These are phyloP conservation scores for Zymoseptoria passerinii DNA, from an alignment of 2,329 filamentous ascomycete species.

Conservation along the genomic window DNA sequence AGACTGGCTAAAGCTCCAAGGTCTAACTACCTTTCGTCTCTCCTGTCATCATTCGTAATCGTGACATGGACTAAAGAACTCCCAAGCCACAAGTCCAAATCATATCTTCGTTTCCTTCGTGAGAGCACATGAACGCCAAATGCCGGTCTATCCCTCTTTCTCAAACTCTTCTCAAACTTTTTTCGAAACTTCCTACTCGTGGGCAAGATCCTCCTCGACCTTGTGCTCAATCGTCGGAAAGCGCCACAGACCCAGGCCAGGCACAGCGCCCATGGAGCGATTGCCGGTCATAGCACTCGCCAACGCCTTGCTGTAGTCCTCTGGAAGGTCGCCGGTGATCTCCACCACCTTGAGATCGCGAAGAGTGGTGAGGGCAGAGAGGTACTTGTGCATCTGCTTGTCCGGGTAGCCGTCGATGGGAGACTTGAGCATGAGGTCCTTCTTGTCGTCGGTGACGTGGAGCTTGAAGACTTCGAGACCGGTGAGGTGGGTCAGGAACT, in stretches of 20 bases:
- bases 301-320: background rate
- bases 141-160: background rate
- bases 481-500: slow-evolving; percentile 11
- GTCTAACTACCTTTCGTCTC: background rate
- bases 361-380: slow-evolving; percentile 16
- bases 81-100: background rate
- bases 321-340: slow-evolving; percentile 22
- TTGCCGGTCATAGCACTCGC: background rate
- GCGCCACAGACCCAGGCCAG: background rate
- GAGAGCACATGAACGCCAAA: background rate
- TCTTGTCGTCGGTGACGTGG: slow-evolving; percentile 17
- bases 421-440: slow-evolving; percentile 7
- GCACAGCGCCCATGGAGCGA: background rate
- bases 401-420: slow-evolving; percentile 19
- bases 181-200: background rate
- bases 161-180: background rate
- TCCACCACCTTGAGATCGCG: slow-evolving; percentile 16
- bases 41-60: background rate
- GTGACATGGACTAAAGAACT: background rate
- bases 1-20: background rate
- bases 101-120: background rate
- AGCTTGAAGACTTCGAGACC: slow-evolving; percentile 16
- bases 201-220: background rate
- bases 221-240: background rate
- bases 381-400: slow-evolving; percentile 11